Conservation (phyloP, 2,329 filamentous ascomycete genomes). For the Aspergillus sp. region DNA sequence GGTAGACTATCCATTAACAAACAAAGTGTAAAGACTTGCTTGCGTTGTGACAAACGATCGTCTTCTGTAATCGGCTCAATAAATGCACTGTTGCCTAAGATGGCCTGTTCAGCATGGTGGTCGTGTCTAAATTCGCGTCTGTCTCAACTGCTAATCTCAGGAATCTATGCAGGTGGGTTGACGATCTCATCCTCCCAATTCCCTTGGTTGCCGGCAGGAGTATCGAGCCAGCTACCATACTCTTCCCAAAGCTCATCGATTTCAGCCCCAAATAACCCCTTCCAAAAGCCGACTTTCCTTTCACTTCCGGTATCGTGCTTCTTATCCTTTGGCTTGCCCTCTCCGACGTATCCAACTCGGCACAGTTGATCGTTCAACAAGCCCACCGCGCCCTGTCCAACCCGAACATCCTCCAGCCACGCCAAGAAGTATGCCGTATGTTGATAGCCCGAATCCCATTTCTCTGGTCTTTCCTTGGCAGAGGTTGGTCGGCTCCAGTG, state of each 20-base stretch:
- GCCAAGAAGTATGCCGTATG: conserved; percentile 89
- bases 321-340: conserved; percentile 20
- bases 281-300: conserved; percentile 37
- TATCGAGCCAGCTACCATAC: conserved; percentile 62
- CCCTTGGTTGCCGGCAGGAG: conserved; percentile 27
- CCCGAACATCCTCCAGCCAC: conserved; percentile 77
- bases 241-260: conserved; percentile 75
- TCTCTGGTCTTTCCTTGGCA: conserved; percentile 54
- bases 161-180: conserved; percentile 20
- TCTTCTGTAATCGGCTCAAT: not conserved
- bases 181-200: conserved; percentile 37
- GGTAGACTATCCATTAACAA: too few relatives aligned
- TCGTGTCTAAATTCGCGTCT: not conserved
- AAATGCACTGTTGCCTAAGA: not conserved
- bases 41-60: not conserved
- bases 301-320: conserved; percentile 1
- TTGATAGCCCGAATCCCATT: conserved; percentile 92
- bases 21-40: too few relatives aligned
- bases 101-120: not conserved
- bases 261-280: conserved; percentile 63
- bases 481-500: conserved; percentile 72
- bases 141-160: not conserved
- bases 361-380: conserved; percentile 48
- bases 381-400: conserved; percentile 68
- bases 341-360: conserved; percentile 41